These are phyloP conservation scores for Boletus speciosus DNA, from an alignment of 768 basidiomycete genomes.

Conservation along the genomic window DNA sequence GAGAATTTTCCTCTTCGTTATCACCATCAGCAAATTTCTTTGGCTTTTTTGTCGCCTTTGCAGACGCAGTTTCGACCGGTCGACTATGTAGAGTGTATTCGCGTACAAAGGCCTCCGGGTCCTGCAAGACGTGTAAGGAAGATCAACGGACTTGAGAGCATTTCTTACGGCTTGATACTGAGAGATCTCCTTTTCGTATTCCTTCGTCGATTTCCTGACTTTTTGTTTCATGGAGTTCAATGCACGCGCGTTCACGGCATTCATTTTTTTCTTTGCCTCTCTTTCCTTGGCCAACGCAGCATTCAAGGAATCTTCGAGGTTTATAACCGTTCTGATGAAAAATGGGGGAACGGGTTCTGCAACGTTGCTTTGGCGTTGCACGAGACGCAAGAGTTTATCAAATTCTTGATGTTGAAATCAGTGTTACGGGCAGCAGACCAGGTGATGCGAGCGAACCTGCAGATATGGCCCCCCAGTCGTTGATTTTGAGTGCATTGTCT, in stretches of 20 bases:
- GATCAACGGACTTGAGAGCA: neutral
- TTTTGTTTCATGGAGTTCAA: slow-evolving; percentile 98
- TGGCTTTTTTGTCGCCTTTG: slow-evolving; percentile 36
- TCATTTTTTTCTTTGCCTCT: slow-evolving; percentile 93
- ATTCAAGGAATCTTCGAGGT: slow-evolving; percentile 75
- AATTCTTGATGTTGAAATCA: slow-evolving; percentile 61
- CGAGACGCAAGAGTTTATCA: slow-evolving; percentile 90
- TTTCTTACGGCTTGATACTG: slow-evolving; percentile 70
- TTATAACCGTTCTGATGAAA: slow-evolving; percentile 70
- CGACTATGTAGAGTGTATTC: slow-evolving; percentile 59
- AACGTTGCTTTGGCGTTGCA: slow-evolving; percentile 80
- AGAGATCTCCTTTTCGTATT: slow-evolving; percentile 78
- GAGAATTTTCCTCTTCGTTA: slow-evolving; percentile 41
- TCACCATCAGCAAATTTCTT: slow-evolving; percentile 33
- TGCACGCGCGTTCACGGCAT: slow-evolving; percentile 88
- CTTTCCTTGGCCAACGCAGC: slow-evolving; percentile 80
- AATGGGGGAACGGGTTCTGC: slow-evolving; percentile 86
- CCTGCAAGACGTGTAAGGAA: slow-evolving; percentile 42
- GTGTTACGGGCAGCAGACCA: neutral
- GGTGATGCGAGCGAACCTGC: slow-evolving; percentile 53
- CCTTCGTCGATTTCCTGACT: slow-evolving; percentile 86
- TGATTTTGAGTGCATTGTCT: slow-evolving; percentile 93
- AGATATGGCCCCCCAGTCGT: slow-evolving; percentile 93
- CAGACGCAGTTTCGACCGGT: slow-evolving; percentile 40
- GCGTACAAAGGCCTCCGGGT: slow-evolving; percentile 83